phyloP scores from a whole-genome alignment of 805 yeast genomes.

The Ogataea parapolymorpha region DNA sequence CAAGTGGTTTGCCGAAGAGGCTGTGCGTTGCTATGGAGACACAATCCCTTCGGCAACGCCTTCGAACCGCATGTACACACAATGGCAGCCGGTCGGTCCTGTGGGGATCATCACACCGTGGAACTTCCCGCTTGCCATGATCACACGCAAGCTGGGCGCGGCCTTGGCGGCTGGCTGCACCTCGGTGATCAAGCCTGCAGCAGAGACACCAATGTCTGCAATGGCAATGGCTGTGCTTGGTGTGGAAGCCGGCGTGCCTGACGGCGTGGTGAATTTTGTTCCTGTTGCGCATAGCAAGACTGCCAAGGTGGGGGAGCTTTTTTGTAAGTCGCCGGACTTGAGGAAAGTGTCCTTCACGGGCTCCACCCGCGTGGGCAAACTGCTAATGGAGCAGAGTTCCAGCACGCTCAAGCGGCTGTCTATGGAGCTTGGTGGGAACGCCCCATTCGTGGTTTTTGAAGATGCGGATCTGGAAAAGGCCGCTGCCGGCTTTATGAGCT shows the following conservation, averaged over 20 bases:
- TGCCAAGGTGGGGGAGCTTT: constrained; percentile 49
- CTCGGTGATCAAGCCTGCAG: constrained; percentile 71
- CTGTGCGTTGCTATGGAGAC: constrained; percentile 67
- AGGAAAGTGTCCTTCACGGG: constrained; percentile 76
- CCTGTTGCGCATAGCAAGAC: constrained; percentile 41
- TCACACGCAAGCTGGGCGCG: constrained; percentile 69
- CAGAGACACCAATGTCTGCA: constrained; percentile 72
- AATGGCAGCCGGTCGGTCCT: constrained; percentile 75
- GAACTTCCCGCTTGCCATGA: constrained; percentile 84
- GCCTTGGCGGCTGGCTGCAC: constrained; percentile 85
- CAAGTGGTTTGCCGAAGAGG: constrained; percentile 85
- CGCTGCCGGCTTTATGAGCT: constrained; percentile 53
- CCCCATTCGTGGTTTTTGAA: constrained; percentile 70
- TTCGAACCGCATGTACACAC: constrained; percentile 47
- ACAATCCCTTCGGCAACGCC: constrained; percentile 52
- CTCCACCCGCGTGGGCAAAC: constrained; percentile 67
- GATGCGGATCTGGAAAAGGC: constrained; percentile 69
- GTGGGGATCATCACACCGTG: constrained; percentile 80
- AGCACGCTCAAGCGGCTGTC: constrained; percentile 65
- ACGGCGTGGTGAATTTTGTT: constrained; percentile 64
- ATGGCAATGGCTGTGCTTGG: constrained; percentile 62
- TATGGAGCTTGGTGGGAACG: constrained; percentile 78
- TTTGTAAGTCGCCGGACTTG: constrained; percentile 53
- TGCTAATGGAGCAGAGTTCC: constrained; percentile 57
- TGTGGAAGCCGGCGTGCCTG: constrained; percentile 65